Conservation (phyloP, 2,329 filamentous ascomycete species). For the Talaromyces sp. region DNA sequence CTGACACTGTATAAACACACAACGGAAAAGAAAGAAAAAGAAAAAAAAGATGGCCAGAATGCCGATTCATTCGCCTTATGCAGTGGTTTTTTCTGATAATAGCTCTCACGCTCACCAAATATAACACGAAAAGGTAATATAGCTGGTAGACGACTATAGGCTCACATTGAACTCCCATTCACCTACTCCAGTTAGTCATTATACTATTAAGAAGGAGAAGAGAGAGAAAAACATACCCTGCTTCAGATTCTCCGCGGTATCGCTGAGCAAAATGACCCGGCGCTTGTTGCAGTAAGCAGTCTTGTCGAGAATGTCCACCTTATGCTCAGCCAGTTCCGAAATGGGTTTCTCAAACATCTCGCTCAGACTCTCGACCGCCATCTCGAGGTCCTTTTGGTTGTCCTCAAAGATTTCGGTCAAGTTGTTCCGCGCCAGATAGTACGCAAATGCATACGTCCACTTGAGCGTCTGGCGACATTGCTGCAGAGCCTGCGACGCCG, state of each 20-base stretch:
- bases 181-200: slow-evolving; percentile 23
- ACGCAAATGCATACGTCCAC: slow-evolving; percentile 99
- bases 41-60: not conserved
- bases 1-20: not conserved
- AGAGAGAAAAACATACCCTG: slow-evolving; percentile 57
- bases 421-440: slow-evolving; percentile 94
- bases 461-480: slow-evolving; percentile 97
- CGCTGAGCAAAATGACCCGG: slow-evolving; percentile 80
- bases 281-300: slow-evolving; percentile 94
- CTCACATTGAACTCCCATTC: slow-evolving; percentile 45
- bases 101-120: not conserved
- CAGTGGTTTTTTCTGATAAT: not conserved
- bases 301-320: slow-evolving; percentile 98
- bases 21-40: not conserved
- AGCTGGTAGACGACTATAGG: slow-evolving; percentile 22
- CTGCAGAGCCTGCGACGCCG: slow-evolving; percentile 87
- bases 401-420: slow-evolving; percentile 96
- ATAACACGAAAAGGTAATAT: not conserved
- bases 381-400: slow-evolving; percentile 95
- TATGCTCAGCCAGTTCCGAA: slow-evolving; percentile 76
- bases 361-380: slow-evolving; percentile 94
- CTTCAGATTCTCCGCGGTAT: slow-evolving; percentile 88
- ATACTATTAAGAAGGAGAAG: not conserved
- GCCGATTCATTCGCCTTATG: not conserved
- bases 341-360: slow-evolving; percentile 99